Evolutionary conservation across 2,329 filamentous ascomycete genomes (phyloP), one percentile per base, ranked within the genome.

Genomic region (Myriosclerotinia duriaeana): DNA sequence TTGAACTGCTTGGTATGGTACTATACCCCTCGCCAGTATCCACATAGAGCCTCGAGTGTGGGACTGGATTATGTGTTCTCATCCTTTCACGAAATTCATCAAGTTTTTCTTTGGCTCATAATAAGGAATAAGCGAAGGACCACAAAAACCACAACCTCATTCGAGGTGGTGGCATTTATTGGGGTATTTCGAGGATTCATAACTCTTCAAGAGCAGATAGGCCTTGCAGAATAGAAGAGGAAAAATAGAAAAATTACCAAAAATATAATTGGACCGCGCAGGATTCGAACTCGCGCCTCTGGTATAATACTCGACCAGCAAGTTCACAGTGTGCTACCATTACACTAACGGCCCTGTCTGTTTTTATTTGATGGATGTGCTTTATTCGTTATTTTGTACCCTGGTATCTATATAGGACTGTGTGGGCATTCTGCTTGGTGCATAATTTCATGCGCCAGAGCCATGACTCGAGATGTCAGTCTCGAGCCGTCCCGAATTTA

Each of bases 41-140:
- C 15, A 30, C 5, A 60, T 36, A 26, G 30, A 48, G 20, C 34
- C 12, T 22, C 7, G 4, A 26, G 20, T 60, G 15, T 60, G 56
- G 8, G 20, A 15, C 42, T 17, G 11, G 30, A n/a, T 48, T 36
- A 34, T 58, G 54, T 6, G 54, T 44, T 44, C 38, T 44, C 22
- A 46, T 36, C 17, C 55, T 20, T 36, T 36, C 52, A 46, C 22
- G 12, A 30, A 46, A 15, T n/a, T 44, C 14, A n/a, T 46, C 26
- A n/a, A 5, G 22, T 34, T 34, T 34, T 6, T 22, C 15, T 14
- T 36, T 48, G 26, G 26, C 20, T 48, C 26, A 36, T 9, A 20
- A 36, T 48, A 2, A 30, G 48, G 17, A 30, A 60, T 60, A 60
- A 36, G 56, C 56, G 56, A 50, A 48, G 56, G 34, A 48, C 42